Evolutionary conservation across 176 grass and related monocot species (phyloP), one percentile per base, ranked within the genome.

Genomic region (Cymbopogon citratus): DNA sequence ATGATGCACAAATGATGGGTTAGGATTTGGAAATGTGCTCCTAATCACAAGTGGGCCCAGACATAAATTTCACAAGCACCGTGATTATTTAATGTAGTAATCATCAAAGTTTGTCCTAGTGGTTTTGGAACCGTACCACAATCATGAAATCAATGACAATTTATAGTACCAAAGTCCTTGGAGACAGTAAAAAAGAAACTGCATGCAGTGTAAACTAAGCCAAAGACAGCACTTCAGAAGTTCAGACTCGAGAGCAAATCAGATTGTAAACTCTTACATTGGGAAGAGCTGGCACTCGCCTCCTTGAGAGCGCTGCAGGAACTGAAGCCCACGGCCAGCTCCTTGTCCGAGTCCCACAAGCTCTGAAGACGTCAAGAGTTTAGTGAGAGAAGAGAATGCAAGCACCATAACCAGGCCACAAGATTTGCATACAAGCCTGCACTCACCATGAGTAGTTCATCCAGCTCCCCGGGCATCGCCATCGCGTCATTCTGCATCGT

Each of bases 361-460:
- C 63, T 84, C 92, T 94, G 65, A 80, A 36, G 69, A 51, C 5
- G 43, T 12, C 48, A 34, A 14, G 59, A 82, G 46, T 77, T 7
- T n/a, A 25, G n/a, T 28, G 8, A 83, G 31, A 2, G 31, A 33
- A 33, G 49, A 31, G 52, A 80, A 52, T 26, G 24, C 24, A 27
- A 41, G 43, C 60, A 49, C 39, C 12, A 19, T 74, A 4, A 10
- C 26, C 56, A 12, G 19, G 67, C n/a, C 44, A 57, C 9, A 25
- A 21, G 2, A 77, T 29, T 38, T 39, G 18, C 64, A 39, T 69
- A 52, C 24, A 13, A 13, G 24, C 24, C 34, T 83, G 28, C 40
- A 80, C 77, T 64, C 69, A 94, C 92, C 12, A 69, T 87, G 66
- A 94, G 70, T 16, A 94, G 84, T 34, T 87, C 85, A 1, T 83